These are phyloP conservation scores for Sisymbrium altissimum DNA, from an alignment of 345 rosid species.

Conservation along the genomic window DNA sequence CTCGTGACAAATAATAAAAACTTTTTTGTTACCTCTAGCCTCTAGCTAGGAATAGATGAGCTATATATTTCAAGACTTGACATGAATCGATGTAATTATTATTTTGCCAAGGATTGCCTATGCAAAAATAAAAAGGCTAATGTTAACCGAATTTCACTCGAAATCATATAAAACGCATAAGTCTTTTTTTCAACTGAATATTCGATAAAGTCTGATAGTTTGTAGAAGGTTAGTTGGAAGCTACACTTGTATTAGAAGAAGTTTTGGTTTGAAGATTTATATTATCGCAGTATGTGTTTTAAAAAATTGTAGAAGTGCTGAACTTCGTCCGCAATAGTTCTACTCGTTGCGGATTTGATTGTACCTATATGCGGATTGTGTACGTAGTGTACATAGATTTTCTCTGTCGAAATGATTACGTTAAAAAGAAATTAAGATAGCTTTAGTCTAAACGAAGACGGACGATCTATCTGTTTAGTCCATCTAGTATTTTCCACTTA, in stretches of 20 bases:
- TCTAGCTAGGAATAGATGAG: constrained; percentile 17
- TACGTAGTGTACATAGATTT: too few relatives aligned
- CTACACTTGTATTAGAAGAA: neutral
- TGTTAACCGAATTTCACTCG: neutral
- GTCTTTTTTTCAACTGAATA: neutral
- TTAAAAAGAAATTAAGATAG: neutral
- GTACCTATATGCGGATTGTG: too few relatives aligned
- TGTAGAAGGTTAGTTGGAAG: neutral
- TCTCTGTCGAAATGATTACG: neutral
- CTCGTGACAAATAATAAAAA: constrained; percentile 33
- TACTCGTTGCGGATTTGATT: too few relatives aligned
- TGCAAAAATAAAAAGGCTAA: neutral
- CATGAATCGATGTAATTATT: constrained; percentile 3
- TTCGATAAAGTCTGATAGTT: neutral
- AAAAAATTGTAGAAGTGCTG: neutral
- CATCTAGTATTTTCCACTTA: neutral
- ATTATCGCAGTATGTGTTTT: neutral
- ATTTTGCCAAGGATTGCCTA: neutral
- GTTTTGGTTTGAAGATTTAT: neutral
- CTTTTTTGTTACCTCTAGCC: constrained; percentile 9
- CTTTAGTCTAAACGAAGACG: neutral
- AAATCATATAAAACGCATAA: neutral
- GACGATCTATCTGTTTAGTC: neutral
- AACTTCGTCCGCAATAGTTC: neutral
- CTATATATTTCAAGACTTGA: constrained; percentile 23